Conservation (phyloP, 192 early-diverging fungal species). For the Coemansia sp. region DNA sequence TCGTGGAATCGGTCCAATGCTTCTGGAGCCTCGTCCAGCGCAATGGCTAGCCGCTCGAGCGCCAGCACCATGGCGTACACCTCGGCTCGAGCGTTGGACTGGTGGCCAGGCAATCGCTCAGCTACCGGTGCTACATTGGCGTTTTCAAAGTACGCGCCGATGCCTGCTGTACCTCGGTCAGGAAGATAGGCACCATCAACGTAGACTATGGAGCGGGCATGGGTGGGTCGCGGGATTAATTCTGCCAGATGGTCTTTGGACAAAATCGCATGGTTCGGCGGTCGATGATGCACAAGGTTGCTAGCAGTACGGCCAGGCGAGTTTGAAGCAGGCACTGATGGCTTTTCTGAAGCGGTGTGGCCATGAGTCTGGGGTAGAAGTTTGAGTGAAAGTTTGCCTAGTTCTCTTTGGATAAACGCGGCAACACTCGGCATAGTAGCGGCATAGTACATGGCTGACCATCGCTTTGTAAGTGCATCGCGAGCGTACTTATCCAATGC, state of each 20-base stretch:
- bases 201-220: conserved; percentile 21
- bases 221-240: conserved; percentile 25
- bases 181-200: conserved; percentile 40
- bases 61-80: conserved; percentile 28
- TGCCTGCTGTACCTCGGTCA: conserved; percentile 27
- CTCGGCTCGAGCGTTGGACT: conserved; percentile 42
- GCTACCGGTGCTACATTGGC: conserved; percentile 19
- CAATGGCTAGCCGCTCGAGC: conserved; percentile 6
- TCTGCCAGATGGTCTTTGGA: conserved; percentile 42
- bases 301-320: conserved; percentile 5
- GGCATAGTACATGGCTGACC: conserved; percentile 36
- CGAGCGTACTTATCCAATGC: conserved; percentile 32
- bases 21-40: background rate
- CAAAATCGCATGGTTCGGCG: conserved; percentile 36
- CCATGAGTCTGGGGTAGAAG: background rate
- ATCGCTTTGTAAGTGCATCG: conserved; percentile 23
- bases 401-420: conserved; percentile 8
- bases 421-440: conserved; percentile 8
- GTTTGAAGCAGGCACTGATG: background rate
- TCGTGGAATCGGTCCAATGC: conserved; percentile 1
- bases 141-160: conserved; percentile 40
- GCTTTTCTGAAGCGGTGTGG: background rate
- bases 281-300: conserved; percentile 26
- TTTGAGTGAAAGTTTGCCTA: conserved; percentile 13
- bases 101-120: conserved; percentile 23